These are phyloP conservation scores for Paramecium tetraurelia DNA, from an alignment of 73 alveolate species.

Conservation along the genomic window DNA sequence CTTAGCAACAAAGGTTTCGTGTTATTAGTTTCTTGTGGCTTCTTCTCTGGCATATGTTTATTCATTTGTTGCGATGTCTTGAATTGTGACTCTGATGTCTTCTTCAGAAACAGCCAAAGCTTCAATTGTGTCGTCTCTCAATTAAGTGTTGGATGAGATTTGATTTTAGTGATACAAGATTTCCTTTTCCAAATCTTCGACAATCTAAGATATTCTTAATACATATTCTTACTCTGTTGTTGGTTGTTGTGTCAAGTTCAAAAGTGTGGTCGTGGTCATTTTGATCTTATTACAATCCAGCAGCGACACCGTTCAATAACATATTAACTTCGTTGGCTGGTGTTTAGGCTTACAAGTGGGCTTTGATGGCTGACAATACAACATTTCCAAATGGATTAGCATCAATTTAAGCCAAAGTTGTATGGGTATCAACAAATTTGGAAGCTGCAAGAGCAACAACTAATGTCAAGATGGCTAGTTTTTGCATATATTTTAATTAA, in stretches of 20 bases:
- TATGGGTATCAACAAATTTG: slow-evolving; percentile 9
- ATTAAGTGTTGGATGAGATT: slow-evolving; percentile 21
- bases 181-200: slow-evolving; percentile 22
- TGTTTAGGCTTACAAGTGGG: slow-evolving; percentile 38
- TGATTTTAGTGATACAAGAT: slow-evolving; percentile 14
- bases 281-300: slow-evolving; percentile 27
- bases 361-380: slow-evolving; percentile 49
- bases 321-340: slow-evolving; percentile 51
- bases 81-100: slow-evolving; percentile 42
- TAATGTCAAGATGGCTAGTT: slow-evolving; percentile 42
- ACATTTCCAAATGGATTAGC: slow-evolving; percentile 53
- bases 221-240: background rate
- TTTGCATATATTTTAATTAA: slow-evolving; percentile 39
- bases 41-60: slow-evolving; percentile 45
- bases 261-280: slow-evolving; percentile 4
- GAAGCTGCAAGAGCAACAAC: slow-evolving; percentile 51
- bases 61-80: slow-evolving; percentile 50
- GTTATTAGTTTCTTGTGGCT: slow-evolving; percentile 48
- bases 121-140: slow-evolving; percentile 50
- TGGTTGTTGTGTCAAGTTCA: background rate
- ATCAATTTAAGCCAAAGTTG: slow-evolving; percentile 44
- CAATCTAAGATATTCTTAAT: background rate
- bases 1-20: slow-evolving; percentile 40
- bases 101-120: slow-evolving; percentile 46
- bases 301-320: slow-evolving; percentile 43